phyloP scores from a whole-genome alignment of 345 rosid genomes.

The Hibiscus syriacus region DNA sequence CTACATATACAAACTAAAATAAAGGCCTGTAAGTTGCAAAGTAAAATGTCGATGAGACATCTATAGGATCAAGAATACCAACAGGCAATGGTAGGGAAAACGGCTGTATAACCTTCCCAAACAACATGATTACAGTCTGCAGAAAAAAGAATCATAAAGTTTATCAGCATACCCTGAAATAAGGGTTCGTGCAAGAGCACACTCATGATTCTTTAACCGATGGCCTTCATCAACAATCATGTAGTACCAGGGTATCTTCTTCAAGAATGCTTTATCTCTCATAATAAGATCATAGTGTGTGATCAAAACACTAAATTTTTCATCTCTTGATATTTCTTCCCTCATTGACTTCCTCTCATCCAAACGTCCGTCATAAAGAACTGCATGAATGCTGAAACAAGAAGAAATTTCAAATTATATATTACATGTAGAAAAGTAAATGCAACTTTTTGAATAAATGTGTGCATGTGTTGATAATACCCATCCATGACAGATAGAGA shows the following conservation, averaged over 20 bases:
- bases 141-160: not conserved
- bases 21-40: not conserved
- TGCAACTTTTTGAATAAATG: not conserved
- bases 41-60: not conserved
- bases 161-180: slow-evolving; percentile 54
- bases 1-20: not conserved
- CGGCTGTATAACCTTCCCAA: not conserved
- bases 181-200: slow-evolving; percentile 87
- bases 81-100: not conserved
- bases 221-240: slow-evolving; percentile 99
- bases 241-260: slow-evolving; percentile 85
- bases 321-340: slow-evolving; percentile 60
- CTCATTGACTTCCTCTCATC: slow-evolving; percentile 93
- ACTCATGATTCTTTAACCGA: slow-evolving; percentile 90
- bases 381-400: slow-evolving; percentile 64
- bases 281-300: slow-evolving; percentile 97
- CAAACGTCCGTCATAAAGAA: slow-evolving; percentile 93
- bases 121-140: not conserved
- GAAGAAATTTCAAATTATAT: slow-evolving; percentile 11
- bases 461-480: not conserved
- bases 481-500: not conserved
- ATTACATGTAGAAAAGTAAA: not conserved
- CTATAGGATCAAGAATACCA: slow-evolving; percentile 3
- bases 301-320: slow-evolving; percentile 71
- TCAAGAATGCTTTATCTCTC: slow-evolving; percentile 93